These are phyloP conservation scores for Przewalskia tangutica DNA, from an alignment of 257 asterid genomes.

Conservation along the genomic window DNA sequence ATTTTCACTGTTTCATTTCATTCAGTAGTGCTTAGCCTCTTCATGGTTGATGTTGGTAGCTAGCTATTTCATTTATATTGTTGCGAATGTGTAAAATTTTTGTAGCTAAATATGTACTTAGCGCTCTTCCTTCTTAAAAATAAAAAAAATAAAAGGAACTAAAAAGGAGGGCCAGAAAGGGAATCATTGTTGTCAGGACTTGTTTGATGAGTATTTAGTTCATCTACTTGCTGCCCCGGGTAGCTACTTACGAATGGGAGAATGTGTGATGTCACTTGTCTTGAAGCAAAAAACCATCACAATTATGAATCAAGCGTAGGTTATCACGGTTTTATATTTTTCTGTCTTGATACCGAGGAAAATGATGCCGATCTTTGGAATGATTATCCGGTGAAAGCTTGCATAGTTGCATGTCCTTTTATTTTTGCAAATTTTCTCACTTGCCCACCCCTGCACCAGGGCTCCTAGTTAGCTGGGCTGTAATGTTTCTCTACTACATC, in stretches of 20 bases:
- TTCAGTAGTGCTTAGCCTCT: not conserved
- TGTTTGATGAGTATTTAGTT: not conserved
- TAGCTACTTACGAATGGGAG: not conserved
- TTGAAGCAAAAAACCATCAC: not conserved
- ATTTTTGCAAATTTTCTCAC: not conserved
- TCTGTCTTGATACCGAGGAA: not conserved
- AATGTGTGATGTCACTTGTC: not conserved
- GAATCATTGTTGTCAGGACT: not conserved
- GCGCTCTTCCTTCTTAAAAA: not conserved
- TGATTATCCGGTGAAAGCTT: not conserved
- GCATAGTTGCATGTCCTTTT: not conserved
- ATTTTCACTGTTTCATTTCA: not conserved
- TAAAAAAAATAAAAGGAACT: not conserved
- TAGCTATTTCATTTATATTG: not conserved
- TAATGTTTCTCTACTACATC: not conserved
- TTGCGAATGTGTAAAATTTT: not conserved
- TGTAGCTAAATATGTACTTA: not conserved
- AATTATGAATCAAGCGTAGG: not conserved
- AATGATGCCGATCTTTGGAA: not conserved
- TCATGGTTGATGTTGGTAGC: not conserved
- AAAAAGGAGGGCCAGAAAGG: not conserved
- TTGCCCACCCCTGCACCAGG: not conserved
- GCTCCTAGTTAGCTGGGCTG: not conserved
- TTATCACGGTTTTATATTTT: not conserved
- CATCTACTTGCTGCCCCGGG: not conserved